Percentiles rank a stretch among this genome's conserved stretches.
Evolutionary conservation across 345 rosid species (phyloP).

Genomic region (Gossypium thurberi): DNA sequence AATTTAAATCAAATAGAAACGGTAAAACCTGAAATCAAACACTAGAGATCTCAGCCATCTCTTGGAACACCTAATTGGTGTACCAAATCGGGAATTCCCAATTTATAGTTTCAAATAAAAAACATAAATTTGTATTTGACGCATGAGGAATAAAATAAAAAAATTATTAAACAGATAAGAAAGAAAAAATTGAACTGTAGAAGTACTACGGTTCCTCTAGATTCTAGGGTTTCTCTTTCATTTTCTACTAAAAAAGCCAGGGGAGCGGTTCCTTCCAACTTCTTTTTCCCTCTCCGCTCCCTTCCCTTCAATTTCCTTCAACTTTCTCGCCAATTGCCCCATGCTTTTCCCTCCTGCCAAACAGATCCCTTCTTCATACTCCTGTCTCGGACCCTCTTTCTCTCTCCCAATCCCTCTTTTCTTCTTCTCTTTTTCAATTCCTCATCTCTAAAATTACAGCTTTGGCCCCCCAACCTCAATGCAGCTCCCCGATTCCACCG

Average conservation of each 20-base stretch:
- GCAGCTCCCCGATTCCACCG: conserved; percentile 27
- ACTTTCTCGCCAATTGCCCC: neutral
- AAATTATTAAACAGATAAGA: neutral
- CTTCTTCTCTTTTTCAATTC: neutral
- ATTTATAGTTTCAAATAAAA: no score
- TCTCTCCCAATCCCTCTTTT: neutral
- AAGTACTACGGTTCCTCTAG: conserved; percentile 19
- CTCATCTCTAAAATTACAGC: neutral
- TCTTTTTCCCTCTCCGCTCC: conserved; percentile 10
- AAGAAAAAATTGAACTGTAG: conserved; percentile 1
- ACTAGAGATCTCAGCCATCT: no score
- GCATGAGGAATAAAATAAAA: no score
- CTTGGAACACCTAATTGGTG: no score
- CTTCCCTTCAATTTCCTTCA: conserved; percentile 15
- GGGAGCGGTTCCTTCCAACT: conserved; percentile 3
- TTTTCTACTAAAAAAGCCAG: neutral
- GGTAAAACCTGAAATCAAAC: no score
- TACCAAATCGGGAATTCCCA: no score
- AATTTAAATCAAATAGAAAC: no score
- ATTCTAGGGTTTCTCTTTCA: conserved; percentile 45
- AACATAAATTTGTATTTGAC: no score
- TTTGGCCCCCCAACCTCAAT: conserved; percentile 16
- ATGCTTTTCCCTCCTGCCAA: conserved; percentile 13
- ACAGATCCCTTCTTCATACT: conserved; percentile 22
- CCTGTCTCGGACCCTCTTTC: neutral